A percentile compares a stretch with the other conserved stretches of the same genome.
Evolutionary conservation across 345 rosid genomes (phyloP).

Genomic region (Firmiana major): DNA sequence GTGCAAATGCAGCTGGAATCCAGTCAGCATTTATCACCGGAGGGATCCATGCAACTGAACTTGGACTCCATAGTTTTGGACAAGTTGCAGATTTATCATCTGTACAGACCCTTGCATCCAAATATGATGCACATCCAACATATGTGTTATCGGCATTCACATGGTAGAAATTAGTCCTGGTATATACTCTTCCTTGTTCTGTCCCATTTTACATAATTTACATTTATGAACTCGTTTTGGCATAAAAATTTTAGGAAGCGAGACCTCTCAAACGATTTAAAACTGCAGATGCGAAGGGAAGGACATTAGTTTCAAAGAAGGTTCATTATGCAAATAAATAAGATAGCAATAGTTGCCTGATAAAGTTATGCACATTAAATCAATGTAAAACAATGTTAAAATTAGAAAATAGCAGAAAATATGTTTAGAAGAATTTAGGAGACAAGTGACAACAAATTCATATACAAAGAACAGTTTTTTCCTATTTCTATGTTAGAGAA

Average conservation of each 20-base stretch:
- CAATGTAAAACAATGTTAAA: neutral
- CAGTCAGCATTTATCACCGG: constrained; percentile 55
- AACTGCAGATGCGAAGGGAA: neutral
- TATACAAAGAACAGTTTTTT: neutral
- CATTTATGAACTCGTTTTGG: too few relatives aligned
- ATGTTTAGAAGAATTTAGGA: neutral
- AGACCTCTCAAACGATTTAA: neutral
- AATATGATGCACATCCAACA: constrained; percentile 49
- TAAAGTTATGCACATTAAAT: neutral
- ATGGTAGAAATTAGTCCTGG: constrained; percentile 9
- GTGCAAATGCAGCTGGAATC: constrained; percentile 77
- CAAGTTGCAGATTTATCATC: constrained; percentile 55
- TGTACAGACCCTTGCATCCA: constrained; percentile 54
- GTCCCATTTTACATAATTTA: neutral
- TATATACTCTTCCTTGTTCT: neutral
- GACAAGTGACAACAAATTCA: neutral
- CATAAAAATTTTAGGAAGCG: neutral
- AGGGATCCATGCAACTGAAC: constrained; percentile 79
- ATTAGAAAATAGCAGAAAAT: neutral
- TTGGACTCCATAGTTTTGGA: constrained; percentile 59
- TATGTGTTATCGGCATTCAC: constrained; percentile 4
- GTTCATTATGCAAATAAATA: neutral
- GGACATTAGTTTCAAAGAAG: neutral
- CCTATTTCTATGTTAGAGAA: neutral
- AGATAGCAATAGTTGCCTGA: neutral